Conservation (phyloP, 2,329 filamentous ascomycete species). For the Arthrobotrys megalospora region DNA sequence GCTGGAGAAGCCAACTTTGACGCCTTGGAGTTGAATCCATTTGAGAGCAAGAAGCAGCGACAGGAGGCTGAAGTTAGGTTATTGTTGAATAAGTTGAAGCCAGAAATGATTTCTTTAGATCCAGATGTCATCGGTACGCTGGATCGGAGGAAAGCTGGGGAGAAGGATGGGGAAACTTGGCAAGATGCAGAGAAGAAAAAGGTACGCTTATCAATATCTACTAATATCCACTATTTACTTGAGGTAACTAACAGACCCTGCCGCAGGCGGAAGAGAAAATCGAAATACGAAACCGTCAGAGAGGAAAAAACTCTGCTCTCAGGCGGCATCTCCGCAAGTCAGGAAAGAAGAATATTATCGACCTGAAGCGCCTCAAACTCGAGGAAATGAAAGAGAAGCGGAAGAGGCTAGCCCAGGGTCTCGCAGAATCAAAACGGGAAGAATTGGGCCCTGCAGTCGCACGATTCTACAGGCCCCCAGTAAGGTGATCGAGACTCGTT, state of each 20-base stretch:
- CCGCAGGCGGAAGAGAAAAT: slow-evolving; percentile 73
- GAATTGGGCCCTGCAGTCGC: slow-evolving; percentile 88
- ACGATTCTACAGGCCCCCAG: slow-evolving; percentile 77
- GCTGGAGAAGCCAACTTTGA: slow-evolving; percentile 98
- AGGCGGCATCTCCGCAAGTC: slow-evolving; percentile 93
- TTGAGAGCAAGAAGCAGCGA: slow-evolving; percentile 91
- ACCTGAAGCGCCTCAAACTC: slow-evolving; percentile 90
- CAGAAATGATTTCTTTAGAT: slow-evolving; percentile 96
- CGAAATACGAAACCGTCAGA: slow-evolving; percentile 77
- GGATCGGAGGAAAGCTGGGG: slow-evolving; percentile 83
- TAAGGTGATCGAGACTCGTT: slow-evolving; percentile 15
- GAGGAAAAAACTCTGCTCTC: slow-evolving; percentile 90
- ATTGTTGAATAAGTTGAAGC: slow-evolving; percentile 92
- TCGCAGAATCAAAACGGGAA: slow-evolving; percentile 72
- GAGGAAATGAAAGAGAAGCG: slow-evolving; percentile 84
- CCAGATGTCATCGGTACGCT: slow-evolving; percentile 92
- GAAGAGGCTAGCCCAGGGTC: slow-evolving; percentile 75
- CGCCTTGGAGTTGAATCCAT: slow-evolving; percentile 92
- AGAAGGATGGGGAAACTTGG: slow-evolving; percentile 82
- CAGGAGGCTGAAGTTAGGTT: slow-evolving; percentile 92
- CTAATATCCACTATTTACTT: not conserved
- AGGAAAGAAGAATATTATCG: slow-evolving; percentile 91
- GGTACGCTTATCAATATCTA: slow-evolving; percentile 21
- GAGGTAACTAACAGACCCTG: slow-evolving; percentile 67
- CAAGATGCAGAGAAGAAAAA: slow-evolving; percentile 76